A percentile compares a stretch with the other conserved stretches of the same genome.
Conservation (phyloP, 2,329 filamentous ascomycete genomes). For the Fusarium pilosicola region DNA sequence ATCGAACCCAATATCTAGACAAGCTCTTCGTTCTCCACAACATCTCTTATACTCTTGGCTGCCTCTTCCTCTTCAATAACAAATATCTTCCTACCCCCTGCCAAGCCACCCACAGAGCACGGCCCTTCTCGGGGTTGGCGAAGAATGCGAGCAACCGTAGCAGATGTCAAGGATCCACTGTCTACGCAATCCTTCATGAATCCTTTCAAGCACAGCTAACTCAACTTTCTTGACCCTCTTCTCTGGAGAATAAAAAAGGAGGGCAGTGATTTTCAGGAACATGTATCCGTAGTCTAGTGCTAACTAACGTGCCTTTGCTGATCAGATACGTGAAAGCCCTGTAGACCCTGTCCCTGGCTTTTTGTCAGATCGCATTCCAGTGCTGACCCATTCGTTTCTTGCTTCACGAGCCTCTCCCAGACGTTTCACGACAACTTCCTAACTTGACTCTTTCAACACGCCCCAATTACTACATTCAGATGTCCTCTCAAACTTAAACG, state of each 20-base stretch:
- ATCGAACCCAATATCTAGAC: background rate
- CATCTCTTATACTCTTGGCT: slow-evolving; percentile 22
- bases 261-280: slow-evolving; percentile 22
- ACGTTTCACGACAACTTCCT: slow-evolving; percentile 3
- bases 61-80: slow-evolving; percentile 26
- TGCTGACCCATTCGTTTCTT: slow-evolving; percentile 8
- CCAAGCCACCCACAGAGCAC: slow-evolving; percentile 25
- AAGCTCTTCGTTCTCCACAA: slow-evolving; percentile 3
- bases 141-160: slow-evolving; percentile 34
- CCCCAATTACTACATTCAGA: background rate
- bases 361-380: slow-evolving; percentile 11
- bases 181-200: slow-evolving; percentile 23
- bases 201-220: slow-evolving; percentile 12
- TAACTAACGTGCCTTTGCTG: background rate
- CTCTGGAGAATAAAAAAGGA: background rate
- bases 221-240: background rate
- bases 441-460: background rate
- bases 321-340: slow-evolving; percentile 6
- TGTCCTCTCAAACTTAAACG: background rate
- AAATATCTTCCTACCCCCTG: slow-evolving; percentile 15
- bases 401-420: background rate
- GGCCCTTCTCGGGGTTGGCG: slow-evolving; percentile 38
- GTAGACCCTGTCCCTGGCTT: slow-evolving; percentile 2
- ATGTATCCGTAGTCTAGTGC: background rate
- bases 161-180: slow-evolving; percentile 28